Evolutionary conservation across 164 flowering plant genomes (phyloP), one percentile per base, ranked within the genome.

Genomic region (Pachysandra terminalis): DNA sequence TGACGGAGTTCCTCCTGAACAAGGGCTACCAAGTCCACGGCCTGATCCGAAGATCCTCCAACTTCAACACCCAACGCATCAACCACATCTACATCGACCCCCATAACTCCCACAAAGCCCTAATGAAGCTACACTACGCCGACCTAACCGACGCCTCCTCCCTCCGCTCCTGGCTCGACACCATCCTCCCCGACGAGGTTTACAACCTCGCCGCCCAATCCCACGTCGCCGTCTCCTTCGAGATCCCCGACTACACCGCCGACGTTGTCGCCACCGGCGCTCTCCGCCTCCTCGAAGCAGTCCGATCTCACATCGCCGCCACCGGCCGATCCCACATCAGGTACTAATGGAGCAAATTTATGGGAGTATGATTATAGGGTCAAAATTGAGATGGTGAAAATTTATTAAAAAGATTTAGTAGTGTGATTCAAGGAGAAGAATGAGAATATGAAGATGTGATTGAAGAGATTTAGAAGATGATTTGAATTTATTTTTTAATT

Each of bases 21-120:
- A 86, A 88, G 52, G 84, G 84, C 59, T 88, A 88, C 79, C 81
- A 81, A 14, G 93, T 86, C 26, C 93, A 88, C 69, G 93, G 93
- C 65, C 79, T 88, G 62, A 88, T 88, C 74, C 89, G 93, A 1
- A 81, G 93, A 0, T 86, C 90, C 23, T 88, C 90, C 65, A 88
- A 88, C 61, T 88, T 84, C 90, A 88, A 88, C 76, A 88, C 93
- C 23, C 93, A 86, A 61, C 87, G 93, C 8, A 81, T 88, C 81
- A 81, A 88, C 66, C 93, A 88, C 86, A 88, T 88, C 84, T 88
- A 88, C 83, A 79, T 88, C 81, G 93, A 88, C 57, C 93, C 93
- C 2, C 93, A 88, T 82, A 88, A 86, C 70, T 66, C 82, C 59
- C 79, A 81, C 68, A 85, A 85, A 72, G 89, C 89, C 22, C 79